These are phyloP conservation scores for Takakia lepidozioides DNA, from an alignment of 225 moss, liverwort and hornwort genomes.

Conservation along the genomic window DNA sequence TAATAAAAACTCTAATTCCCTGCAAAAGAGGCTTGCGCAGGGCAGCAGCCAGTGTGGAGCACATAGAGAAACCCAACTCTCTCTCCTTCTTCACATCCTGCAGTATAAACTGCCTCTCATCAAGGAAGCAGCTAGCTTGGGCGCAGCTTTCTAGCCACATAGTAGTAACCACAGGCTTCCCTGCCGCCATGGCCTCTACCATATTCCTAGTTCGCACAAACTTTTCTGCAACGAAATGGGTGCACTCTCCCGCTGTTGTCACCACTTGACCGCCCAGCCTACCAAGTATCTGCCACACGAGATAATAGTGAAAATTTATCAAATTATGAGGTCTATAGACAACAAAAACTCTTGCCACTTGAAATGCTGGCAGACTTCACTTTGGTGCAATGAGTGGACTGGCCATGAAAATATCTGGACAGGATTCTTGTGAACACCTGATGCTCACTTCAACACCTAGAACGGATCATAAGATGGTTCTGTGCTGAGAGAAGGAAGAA, in stretches of 20 bases:
- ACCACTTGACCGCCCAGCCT: conserved; percentile 69
- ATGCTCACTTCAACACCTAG: no score
- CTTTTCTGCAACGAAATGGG: conserved; percentile 91
- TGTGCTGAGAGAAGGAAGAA: no score
- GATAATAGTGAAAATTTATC: no score
- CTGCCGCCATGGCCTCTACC: conserved; percentile 94
- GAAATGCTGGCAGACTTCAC: no score
- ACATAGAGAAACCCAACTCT: conserved; percentile 87
- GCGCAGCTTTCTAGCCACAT: conserved; percentile 79
- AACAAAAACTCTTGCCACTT: no score
- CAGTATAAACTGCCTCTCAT: conserved; percentile 67
- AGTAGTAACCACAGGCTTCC: conserved; percentile 79
- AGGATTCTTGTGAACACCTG: no score
- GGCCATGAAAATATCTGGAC: no score
- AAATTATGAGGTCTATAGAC: no score
- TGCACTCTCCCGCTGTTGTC: conserved; percentile 62
- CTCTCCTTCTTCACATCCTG: conserved; percentile 75
- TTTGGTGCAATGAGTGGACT: no score
- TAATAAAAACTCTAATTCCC: conserved; percentile 75
- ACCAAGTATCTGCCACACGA: conserved; percentile 66
- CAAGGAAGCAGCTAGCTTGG: conserved; percentile 59
- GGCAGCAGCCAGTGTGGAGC: conserved; percentile 45
- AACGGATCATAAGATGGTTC: no score
- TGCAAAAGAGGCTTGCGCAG: conserved; percentile 69
- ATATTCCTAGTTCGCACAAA: conserved; percentile 92